Base-by-base conservation (phyloP, 2,329 filamentous ascomycete genomes). In the Cadophora luteo-olivacea region DNA sequence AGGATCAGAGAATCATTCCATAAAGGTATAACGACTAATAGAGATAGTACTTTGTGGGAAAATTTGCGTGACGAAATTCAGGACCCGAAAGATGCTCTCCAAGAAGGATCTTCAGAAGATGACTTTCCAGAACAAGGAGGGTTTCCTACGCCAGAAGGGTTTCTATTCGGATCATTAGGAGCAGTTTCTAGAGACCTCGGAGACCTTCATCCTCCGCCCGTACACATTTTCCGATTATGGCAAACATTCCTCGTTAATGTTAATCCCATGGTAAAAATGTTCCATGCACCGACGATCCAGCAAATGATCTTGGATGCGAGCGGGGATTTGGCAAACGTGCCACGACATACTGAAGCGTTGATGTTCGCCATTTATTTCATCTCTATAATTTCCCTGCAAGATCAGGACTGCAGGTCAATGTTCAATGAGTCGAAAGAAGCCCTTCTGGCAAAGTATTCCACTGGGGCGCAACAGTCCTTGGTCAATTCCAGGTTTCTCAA, bases 231-330 rank as follows among this genome's bases (percentile, higher is more conserved):
- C 67, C 84, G 87, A 72, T 80, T 90, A 32, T 93, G 91, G 90
- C 89, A 92, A 77, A 84, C 87, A 16, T 93, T 91, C 75, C 83
- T 92, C 51, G 85, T 87, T 69, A 91, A 91, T 74, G 87, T 92
- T 72, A 89, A 92, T 72, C 89, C 90, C 0, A 77, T 93, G 19
- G 81, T 92, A 51, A 92, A 92, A 74, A 82, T 92, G 68, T 89
- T 87, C 0, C 90, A 93, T 76, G 86, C 87, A 0, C 89, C 89
- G 0, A 91, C 85, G 0, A 80, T 92, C 0, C 90, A 92, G 75
- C 82, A 81, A 29, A 85, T 84, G 63, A 85, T 93, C 54, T 86
- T 92, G 61, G 86, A 89, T 70, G 89, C 73, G 11, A 85, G 85
- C 41, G 83, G 85, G 12, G 83, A 88, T 67, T 76, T 88, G 7